phyloP scores from a whole-genome alignment of 2,329 filamentous ascomycete genomes.

The Alternaria consortialis region DNA sequence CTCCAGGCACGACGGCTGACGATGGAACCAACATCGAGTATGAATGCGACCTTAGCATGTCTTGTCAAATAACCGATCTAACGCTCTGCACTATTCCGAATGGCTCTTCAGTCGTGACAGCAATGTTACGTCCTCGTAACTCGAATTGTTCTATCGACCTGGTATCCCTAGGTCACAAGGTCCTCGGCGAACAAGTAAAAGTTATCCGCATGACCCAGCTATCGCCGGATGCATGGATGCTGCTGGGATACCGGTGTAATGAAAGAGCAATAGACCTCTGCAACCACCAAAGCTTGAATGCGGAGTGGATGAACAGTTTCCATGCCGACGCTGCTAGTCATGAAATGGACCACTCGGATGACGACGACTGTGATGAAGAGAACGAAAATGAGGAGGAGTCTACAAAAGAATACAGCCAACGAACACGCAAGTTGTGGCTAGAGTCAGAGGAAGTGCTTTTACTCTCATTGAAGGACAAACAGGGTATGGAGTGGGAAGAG shows the following conservation, averaged over 20 bases:
- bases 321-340: slow-evolving; percentile 16
- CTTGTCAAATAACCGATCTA: slow-evolving; percentile 8
- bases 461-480: slow-evolving; percentile 21
- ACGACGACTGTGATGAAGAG: slow-evolving; percentile 17
- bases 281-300: slow-evolving; percentile 16
- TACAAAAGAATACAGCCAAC: slow-evolving; percentile 14
- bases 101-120: neutral
- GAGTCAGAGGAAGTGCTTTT: slow-evolving; percentile 21
- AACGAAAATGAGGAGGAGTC: slow-evolving; percentile 16
- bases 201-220: slow-evolving; percentile 6
- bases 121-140: neutral
- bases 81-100: slow-evolving; percentile 6
- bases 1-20: neutral
- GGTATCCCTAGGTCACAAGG: neutral
- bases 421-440: slow-evolving; percentile 15
- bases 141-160: neutral
- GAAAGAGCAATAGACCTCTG: neutral
- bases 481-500: slow-evolving; percentile 19
- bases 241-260: slow-evolving; percentile 5
- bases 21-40: neutral
- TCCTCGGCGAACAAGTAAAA: slow-evolving; percentile 7
- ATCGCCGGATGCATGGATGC: neutral
- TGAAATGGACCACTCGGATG: slow-evolving; percentile 16
- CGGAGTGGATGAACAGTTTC: slow-evolving; percentile 15
- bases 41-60: neutral